These are phyloP conservation scores for Dictyostelium purpureum DNA, from an alignment of 78 protist species.

Conservation along the genomic window DNA sequence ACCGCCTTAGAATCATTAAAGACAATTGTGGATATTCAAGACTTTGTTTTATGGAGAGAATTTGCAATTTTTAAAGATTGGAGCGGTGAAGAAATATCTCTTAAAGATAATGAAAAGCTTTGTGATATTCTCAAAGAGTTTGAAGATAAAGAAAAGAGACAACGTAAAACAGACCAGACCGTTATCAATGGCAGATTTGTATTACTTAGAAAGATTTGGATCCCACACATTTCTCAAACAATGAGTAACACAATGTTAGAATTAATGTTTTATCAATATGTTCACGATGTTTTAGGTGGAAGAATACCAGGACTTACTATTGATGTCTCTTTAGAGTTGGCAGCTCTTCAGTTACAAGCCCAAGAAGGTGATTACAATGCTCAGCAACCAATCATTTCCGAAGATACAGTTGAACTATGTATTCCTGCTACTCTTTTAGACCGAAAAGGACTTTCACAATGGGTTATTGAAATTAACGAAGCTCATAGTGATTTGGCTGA, in stretches of 20 bases:
- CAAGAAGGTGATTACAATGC: slow-evolving; percentile 70
- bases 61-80: slow-evolving; percentile 72
- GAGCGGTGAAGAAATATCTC: slow-evolving; percentile 44
- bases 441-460: slow-evolving; percentile 1
- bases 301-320: slow-evolving; percentile 30
- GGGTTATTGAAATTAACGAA: slow-evolving; percentile 33
- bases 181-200: slow-evolving; percentile 24
- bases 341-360: slow-evolving; percentile 59
- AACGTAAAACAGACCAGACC: not conserved
- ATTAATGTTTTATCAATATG: slow-evolving; percentile 62
- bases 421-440: slow-evolving; percentile 39
- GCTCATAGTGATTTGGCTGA: slow-evolving; percentile 24
- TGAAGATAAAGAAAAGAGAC: slow-evolving; percentile 49
- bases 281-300: slow-evolving; percentile 64
- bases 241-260: slow-evolving; percentile 69
- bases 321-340: slow-evolving; percentile 23
- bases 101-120: slow-evolving; percentile 59
- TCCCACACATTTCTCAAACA: slow-evolving; percentile 41
- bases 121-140: slow-evolving; percentile 8
- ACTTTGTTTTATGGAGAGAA: slow-evolving; percentile 35
- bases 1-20: slow-evolving; percentile 59
- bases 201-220: slow-evolving; percentile 53
- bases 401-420: slow-evolving; percentile 48
- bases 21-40: slow-evolving; percentile 22
- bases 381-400: slow-evolving; percentile 42